Percentiles rank a stretch among this genome's conserved stretches.
Conservation (phyloP, 2,329 filamentous ascomycete species). For the Chrysosphaeria jannelii region DNA sequence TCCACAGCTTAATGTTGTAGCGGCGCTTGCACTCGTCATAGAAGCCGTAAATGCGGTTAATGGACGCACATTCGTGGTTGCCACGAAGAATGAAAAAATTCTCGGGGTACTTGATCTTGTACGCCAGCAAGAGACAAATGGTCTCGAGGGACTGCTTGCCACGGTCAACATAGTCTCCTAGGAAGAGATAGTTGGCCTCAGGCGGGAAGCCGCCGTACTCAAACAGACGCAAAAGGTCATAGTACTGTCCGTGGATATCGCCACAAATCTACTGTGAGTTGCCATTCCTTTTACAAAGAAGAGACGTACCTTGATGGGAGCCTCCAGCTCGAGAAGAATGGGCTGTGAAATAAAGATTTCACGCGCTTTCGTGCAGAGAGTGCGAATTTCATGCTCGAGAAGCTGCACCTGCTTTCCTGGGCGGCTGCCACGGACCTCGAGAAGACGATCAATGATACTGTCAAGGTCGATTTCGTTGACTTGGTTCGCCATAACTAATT, state of each 20-base stretch:
- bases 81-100: slow-evolving; percentile 90
- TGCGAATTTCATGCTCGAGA: slow-evolving; percentile 84
- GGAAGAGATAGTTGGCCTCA: slow-evolving; percentile 95
- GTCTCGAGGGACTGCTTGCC: slow-evolving; percentile 92
- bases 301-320: slow-evolving; percentile 70
- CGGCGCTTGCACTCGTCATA: slow-evolving; percentile 95
- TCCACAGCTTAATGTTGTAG: slow-evolving; percentile 94
- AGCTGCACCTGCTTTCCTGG: slow-evolving; percentile 97
- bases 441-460: slow-evolving; percentile 92
- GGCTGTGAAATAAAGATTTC: slow-evolving; percentile 99
- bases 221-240: slow-evolving; percentile 86
- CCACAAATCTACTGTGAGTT: slow-evolving; percentile 50
- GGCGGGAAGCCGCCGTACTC: slow-evolving; percentile 96
- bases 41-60: slow-evolving; percentile 86
- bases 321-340: slow-evolving; percentile 87
- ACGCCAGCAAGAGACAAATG: slow-evolving; percentile 72
- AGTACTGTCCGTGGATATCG: slow-evolving; percentile 98
- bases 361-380: slow-evolving; percentile 88
- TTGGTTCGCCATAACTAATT: slow-evolving; percentile 25
- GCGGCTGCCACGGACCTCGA: slow-evolving; percentile 91
- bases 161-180: slow-evolving; percentile 88
- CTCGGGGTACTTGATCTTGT: slow-evolving; percentile 90
- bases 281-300: not conserved
- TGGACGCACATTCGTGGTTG: slow-evolving; percentile 91
- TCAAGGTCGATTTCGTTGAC: slow-evolving; percentile 86